phyloP scores from a whole-genome alignment of 495 filamentous ascomycete species.

The Penicillium macrosclerotiorum region DNA sequence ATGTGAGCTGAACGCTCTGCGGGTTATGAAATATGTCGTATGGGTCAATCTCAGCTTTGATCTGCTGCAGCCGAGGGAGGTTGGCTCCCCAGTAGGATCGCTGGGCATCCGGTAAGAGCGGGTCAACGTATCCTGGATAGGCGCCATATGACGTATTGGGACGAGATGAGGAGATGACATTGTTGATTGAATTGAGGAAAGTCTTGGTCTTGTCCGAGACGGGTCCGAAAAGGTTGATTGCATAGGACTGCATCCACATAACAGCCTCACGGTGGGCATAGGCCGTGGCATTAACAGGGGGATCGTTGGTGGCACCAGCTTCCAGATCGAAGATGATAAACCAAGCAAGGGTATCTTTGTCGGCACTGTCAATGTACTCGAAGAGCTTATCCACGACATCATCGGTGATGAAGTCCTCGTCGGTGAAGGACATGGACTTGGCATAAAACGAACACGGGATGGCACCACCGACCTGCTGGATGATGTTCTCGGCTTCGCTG shows the following conservation, averaged over 20 bases:
- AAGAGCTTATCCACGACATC: conserved; percentile 39
- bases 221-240: conserved; percentile 36
- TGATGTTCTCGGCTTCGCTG: conserved; percentile 48
- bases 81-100: conserved; percentile 57
- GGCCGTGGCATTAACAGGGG: conserved; percentile 37
- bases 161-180: conserved; percentile 24
- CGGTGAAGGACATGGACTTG: conserved; percentile 48
- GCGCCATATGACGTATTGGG: conserved; percentile 31
- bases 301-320: conserved; percentile 43
- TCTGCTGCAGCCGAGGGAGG: conserved; percentile 45
- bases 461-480: conserved; percentile 22
- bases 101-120: conserved; percentile 41
- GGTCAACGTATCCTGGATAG: conserved; percentile 75
- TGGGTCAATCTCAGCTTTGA: conserved; percentile 58
- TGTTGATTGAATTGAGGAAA: conserved; percentile 47
- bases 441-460: conserved; percentile 45
- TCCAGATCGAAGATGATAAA: conserved; percentile 43
- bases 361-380: conserved; percentile 39
- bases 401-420: conserved; percentile 38
- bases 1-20: conserved; percentile 48
- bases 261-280: conserved; percentile 46
- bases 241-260: conserved; percentile 46
- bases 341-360: conserved; percentile 46
- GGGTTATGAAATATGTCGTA: conserved; percentile 62
- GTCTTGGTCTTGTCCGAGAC: conserved; percentile 32